These are phyloP conservation scores for Umbelopsis ramanniana DNA, from an alignment of 192 early-diverging fungal genomes.

Conservation along the genomic window DNA sequence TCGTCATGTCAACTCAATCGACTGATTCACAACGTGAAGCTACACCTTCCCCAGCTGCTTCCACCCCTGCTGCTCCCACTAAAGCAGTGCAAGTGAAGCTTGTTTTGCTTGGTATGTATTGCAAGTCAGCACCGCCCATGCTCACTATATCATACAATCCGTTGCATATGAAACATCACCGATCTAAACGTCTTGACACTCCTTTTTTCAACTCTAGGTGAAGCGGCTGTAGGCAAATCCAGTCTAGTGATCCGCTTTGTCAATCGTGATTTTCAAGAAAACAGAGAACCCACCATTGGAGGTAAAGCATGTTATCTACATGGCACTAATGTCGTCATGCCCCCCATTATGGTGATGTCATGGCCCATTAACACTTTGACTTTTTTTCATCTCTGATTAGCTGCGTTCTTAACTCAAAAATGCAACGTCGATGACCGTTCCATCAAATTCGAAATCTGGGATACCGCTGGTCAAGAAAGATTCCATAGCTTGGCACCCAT, in stretches of 20 bases:
- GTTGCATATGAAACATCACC: not conserved
- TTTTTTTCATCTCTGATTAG: constrained; percentile 35
- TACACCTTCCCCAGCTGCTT: constrained; percentile 5
- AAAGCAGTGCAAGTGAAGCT: constrained; percentile 97
- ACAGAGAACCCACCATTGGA: constrained; percentile 99
- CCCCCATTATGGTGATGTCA: not conserved
- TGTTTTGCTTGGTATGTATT: constrained; percentile 78
- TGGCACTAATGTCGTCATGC: not conserved
- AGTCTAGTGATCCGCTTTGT: constrained; percentile 95
- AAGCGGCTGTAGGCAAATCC: constrained; percentile 98
- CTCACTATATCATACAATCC: too few species aligned
- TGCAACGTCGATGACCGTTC: constrained; percentile 86
- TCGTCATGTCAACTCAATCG: constrained; percentile 17
- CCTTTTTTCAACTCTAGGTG: constrained; percentile 54
- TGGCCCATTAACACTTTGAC: not conserved
- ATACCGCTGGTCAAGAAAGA: constrained; percentile 97
- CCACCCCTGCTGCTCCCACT: constrained; percentile 28
- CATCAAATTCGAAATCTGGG: constrained; percentile 88
- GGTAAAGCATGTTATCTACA: constrained; percentile 39
- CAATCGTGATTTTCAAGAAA: constrained; percentile 93
- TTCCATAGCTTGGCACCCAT: constrained; percentile 90
- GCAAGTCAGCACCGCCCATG: too few species aligned
- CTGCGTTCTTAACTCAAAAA: constrained; percentile 91
- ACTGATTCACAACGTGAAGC: constrained; percentile 21
- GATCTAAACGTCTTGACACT: too few species aligned